A percentile compares a stretch with the other conserved stretches of the same genome.
Conservation (phyloP, 768 basidiomycete species). For the Hericium erinaceus region DNA sequence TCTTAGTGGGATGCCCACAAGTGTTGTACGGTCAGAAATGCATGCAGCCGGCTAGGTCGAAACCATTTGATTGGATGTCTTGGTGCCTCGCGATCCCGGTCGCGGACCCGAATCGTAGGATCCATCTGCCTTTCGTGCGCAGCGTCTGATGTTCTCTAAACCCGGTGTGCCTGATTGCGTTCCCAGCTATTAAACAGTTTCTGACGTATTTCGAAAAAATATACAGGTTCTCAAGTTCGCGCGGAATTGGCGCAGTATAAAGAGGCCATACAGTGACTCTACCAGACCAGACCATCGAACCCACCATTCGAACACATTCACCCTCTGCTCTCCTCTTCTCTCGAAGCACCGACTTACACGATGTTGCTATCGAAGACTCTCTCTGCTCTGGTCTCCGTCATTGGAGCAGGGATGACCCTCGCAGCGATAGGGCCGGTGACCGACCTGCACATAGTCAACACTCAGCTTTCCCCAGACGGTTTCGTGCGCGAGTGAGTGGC, state of each 20-base stretch:
- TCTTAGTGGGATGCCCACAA: no score
- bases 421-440: slow-evolving; percentile 4
- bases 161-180: neutral
- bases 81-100: no score
- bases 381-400: neutral
- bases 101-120: no score
- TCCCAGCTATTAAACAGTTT: neutral
- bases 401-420: neutral
- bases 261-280: neutral
- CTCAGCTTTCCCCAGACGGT: neutral
- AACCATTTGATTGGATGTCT: no score
- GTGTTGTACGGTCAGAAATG: no score
- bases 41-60: no score
- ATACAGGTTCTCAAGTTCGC: neutral
- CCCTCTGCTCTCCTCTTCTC: slow-evolving; percentile 10
- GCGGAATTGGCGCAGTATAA: neutral
- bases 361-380: neutral
- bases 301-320: neutral
- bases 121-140: no score
- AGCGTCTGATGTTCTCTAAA: no score
- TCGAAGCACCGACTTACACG: neutral
- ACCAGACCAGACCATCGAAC: neutral
- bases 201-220: neutral
- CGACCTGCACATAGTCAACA: neutral
- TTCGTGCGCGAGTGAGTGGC: neutral